Conservation (phyloP, 1,284 basidiomycete genomes). For the Serendipita sp. region DNA sequence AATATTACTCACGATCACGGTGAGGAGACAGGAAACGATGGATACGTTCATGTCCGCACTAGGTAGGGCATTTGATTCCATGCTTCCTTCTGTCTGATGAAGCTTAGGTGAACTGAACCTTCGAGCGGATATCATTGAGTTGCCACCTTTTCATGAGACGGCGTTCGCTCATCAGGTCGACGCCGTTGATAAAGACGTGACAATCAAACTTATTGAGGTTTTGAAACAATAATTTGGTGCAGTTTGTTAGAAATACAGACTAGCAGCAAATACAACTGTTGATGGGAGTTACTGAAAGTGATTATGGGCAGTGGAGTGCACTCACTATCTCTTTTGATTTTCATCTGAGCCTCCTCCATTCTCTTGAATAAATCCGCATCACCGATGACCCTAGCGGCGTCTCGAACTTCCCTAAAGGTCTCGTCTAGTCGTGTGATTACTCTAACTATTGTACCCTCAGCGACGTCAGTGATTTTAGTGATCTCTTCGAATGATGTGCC, state of each 20-base stretch:
- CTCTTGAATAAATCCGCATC: constrained; percentile 92
- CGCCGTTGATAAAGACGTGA: not conserved
- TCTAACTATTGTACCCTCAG: constrained; percentile 94
- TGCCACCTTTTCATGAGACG: not conserved
- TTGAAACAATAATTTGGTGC: not conserved
- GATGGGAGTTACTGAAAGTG: not conserved
- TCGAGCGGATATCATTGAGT: no score
- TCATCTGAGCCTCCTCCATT: constrained; percentile 89
- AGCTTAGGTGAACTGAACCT: not conserved
- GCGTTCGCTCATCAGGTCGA: not conserved
- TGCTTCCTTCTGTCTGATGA: not conserved
- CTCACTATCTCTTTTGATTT: constrained; percentile 90
- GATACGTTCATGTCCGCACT: not conserved
- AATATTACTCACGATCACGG: not conserved
- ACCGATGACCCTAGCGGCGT: constrained; percentile 94
- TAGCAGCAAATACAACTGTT: constrained; percentile 71
- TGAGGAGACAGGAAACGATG: not conserved
- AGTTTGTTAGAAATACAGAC: constrained; percentile 60
- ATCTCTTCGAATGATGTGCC: constrained; percentile 97
- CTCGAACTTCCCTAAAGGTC: constrained; percentile 91
- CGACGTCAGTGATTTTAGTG: constrained; percentile 81
- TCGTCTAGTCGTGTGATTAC: constrained; percentile 94
- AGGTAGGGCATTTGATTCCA: not conserved
- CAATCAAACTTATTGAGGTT: not conserved
- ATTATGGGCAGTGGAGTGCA: constrained; percentile 15